phyloP scores from a whole-genome alignment of 1,139 yeast genomes.

The Candida labiduridarum region DNA sequence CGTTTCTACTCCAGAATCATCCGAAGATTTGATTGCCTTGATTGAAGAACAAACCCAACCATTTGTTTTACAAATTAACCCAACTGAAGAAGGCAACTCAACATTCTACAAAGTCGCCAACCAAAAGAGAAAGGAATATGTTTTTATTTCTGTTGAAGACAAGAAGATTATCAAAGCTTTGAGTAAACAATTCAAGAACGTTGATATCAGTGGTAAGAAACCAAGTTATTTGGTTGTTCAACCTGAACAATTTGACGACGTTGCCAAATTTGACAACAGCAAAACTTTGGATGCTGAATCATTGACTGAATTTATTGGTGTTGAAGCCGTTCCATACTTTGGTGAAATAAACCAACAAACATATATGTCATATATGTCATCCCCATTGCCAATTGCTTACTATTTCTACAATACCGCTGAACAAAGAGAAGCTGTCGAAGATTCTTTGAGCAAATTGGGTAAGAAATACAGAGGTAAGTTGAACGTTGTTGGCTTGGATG shows the following conservation, averaged over 20 bases:
- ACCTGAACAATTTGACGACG: slow-evolving; percentile 38
- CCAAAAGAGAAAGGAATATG: slow-evolving; percentile 58
- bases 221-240: slow-evolving; percentile 40
- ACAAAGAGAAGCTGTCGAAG: slow-evolving; percentile 60
- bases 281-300: slow-evolving; percentile 25
- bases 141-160: slow-evolving; percentile 61
- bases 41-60: slow-evolving; percentile 52
- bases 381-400: slow-evolving; percentile 82
- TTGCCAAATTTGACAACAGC: slow-evolving; percentile 25
- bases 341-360: slow-evolving; percentile 90
- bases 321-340: slow-evolving; percentile 80
- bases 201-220: slow-evolving; percentile 24
- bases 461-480: slow-evolving; percentile 77
- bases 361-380: slow-evolving; percentile 71
- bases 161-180: slow-evolving; percentile 31
- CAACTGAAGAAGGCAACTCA: slow-evolving; percentile 41
- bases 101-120: slow-evolving; percentile 60
- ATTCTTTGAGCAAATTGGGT: slow-evolving; percentile 62
- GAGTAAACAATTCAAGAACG: slow-evolving; percentile 24
- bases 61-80: slow-evolving; percentile 52
- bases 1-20: slow-evolving; percentile 55
- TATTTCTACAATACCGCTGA: slow-evolving; percentile 76
- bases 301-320: slow-evolving; percentile 58
- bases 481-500: slow-evolving; percentile 89
- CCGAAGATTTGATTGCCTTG: slow-evolving; percentile 53